Conservation (phyloP, 805 yeast species). For the Pichia kluyveri region DNA sequence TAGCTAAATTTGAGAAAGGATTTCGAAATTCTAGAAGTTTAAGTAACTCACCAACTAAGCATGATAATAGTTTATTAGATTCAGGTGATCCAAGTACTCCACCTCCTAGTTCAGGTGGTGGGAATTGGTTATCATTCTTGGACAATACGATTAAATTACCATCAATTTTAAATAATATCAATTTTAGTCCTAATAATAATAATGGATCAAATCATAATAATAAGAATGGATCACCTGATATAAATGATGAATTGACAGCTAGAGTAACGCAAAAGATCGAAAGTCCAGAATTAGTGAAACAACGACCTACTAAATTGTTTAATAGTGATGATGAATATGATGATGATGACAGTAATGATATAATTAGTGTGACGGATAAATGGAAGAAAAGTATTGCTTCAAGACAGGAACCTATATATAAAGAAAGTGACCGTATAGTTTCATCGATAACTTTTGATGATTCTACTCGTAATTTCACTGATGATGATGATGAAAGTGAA, state of each 20-base stretch:
- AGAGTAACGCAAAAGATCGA: constrained; percentile 14
- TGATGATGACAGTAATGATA: constrained; percentile 4
- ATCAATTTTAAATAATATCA: not conserved
- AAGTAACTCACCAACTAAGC: constrained; percentile 1
- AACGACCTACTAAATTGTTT: constrained; percentile 16
- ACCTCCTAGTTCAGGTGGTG: not conserved
- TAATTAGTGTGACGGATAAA: not conserved
- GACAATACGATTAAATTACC: constrained; percentile 4
- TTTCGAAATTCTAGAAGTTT: not conserved
- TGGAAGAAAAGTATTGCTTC: constrained; percentile 8
- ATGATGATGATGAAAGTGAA: constrained; percentile 5
- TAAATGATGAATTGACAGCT: not conserved
- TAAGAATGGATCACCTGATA: not conserved
- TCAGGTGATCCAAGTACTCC: not conserved
- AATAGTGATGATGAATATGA: constrained; percentile 20
- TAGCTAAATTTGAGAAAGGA: not conserved
- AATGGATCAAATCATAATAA: not conserved
- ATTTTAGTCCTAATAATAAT: not conserved
- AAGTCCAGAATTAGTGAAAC: constrained; percentile 13
- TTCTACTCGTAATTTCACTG: not conserved
- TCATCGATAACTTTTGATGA: not conserved
- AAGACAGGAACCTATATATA: constrained; percentile 7
- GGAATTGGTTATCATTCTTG: not conserved
- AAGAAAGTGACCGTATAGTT: not conserved
- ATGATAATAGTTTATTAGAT: not conserved